These are phyloP conservation scores for Novymonas esmeraldas DNA, from an alignment of 208 protist genomes.

Conservation along the genomic window DNA sequence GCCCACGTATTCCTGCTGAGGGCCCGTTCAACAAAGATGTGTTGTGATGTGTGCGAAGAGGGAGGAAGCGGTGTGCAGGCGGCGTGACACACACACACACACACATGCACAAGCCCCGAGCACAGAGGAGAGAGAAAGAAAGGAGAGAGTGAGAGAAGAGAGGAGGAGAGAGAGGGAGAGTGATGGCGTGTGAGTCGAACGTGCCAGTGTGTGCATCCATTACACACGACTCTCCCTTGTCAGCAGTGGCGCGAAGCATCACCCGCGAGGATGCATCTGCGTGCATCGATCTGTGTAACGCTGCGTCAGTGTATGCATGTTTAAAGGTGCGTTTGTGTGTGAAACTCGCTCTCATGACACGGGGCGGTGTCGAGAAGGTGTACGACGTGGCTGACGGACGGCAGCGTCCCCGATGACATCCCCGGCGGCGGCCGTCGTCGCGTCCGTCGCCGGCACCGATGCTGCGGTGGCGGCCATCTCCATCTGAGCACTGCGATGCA, in stretches of 20 bases:
- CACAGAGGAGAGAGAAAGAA: not conserved
- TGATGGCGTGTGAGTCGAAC: too few relatives aligned
- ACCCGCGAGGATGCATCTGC: too few relatives aligned
- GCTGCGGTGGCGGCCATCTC: constrained; percentile 17
- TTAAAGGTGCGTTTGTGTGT: too few relatives aligned
- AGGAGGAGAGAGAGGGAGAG: too few relatives aligned
- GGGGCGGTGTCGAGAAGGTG: constrained; percentile 20
- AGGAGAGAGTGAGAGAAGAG: too few relatives aligned
- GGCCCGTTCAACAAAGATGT: not conserved
- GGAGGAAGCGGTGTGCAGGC: not conserved
- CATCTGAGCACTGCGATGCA: constrained; percentile 35
- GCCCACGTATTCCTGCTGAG: too few relatives aligned
- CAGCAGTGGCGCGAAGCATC: too few relatives aligned
- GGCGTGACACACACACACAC: not conserved
- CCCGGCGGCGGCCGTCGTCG: not conserved
- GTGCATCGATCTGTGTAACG: too few relatives aligned
- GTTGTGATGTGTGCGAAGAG: not conserved
- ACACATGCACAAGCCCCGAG: not conserved
- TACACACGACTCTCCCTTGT: too few relatives aligned
- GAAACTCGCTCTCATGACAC: constrained; percentile 3
- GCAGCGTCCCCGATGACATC: not conserved
- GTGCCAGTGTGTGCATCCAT: too few relatives aligned
- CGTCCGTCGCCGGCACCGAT: not conserved
- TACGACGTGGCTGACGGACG: constrained; percentile 12
- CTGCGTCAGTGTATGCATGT: too few relatives aligned